phyloP scores from a whole-genome alignment of 2,329 filamentous ascomycete genomes.

The Claviceps sp. region DNA sequence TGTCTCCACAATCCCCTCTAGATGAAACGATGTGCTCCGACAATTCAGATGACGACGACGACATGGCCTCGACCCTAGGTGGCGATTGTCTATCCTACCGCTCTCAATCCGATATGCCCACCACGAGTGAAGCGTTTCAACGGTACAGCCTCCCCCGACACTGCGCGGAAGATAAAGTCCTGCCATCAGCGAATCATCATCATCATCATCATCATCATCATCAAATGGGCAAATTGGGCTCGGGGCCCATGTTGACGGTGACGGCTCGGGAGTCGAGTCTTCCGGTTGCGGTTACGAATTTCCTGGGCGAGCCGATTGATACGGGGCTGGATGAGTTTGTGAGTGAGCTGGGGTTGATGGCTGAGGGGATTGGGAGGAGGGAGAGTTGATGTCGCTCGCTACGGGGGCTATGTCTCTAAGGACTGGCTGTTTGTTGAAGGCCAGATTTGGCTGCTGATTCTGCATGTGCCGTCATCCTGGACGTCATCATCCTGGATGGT shows the following conservation, averaged over 20 bases:
- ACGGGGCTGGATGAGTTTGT: conserved; percentile 27
- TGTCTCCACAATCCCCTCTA: conserved; percentile 25
- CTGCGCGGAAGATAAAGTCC: conserved; percentile 11
- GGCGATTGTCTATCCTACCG: conserved; percentile 21
- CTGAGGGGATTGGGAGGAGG: conserved; percentile 29
- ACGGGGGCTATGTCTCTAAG: too few relatives aligned
- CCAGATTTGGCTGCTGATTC: too few relatives aligned
- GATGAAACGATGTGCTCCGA: conserved; percentile 33
- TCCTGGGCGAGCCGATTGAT: conserved; percentile 23
- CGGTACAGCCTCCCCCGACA: conserved; percentile 35
- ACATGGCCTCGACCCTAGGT: conserved; percentile 22
- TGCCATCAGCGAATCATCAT: background rate
- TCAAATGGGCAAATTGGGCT: conserved; percentile 9
- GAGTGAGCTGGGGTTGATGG: conserved; percentile 39
- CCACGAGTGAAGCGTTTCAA: conserved; percentile 13
- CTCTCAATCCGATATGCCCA: conserved; percentile 7
- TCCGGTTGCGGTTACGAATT: conserved; percentile 10
- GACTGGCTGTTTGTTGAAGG: too few relatives aligned
- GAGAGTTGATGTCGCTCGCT: background rate
- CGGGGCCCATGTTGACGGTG: conserved; percentile 15
- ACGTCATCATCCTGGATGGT: too few relatives aligned
- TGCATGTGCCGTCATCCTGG: too few relatives aligned
- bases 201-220: background rate
- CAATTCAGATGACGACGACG: conserved; percentile 30
- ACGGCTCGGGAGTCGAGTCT: conserved; percentile 10